Evolutionary conservation across 345 rosid genomes (phyloP), one percentile per base, ranked within the genome.

Genomic region (Heritiera littoralis): DNA sequence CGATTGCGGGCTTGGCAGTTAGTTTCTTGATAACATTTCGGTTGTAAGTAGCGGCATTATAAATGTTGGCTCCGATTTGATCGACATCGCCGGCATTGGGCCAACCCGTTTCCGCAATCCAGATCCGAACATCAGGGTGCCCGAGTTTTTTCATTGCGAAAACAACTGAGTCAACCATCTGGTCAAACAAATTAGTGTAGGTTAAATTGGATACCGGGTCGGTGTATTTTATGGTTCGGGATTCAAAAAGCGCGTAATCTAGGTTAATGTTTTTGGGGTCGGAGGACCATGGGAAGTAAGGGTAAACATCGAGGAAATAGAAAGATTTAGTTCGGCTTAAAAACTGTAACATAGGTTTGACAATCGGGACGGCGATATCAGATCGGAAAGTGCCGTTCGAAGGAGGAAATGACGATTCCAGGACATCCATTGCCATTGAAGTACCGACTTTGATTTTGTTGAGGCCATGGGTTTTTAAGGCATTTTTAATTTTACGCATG

Each of bases 61-160:
- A 82, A 35, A 94, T 67, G 76, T 92, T 96, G 12, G 93, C 91
- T 81, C 99, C 99, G 55, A 94, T 91, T 76, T 96, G 99, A 66
- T 96, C 99, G 65, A 82, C 72, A 56, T 96, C 97, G 10, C 99
- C 99, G 23, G 40, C 88, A n/a, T 85, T 96, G 46, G 99, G 99
- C 99, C 99, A 94, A 55, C 98, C 99, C 70, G 99, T 96, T 84
- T 96, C 99, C 0, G 97, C 97, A n/a, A 96, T 88, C 80, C 88
- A 94, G 78, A 96, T 80, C 80, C 97, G 91, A 72, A 94, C 74
- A 74, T 89, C 84, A 56, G 90, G 88, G 76, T 87, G 90, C 60
- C 97, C 99, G 79, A 91, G 80, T 0, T 90, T 86, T 72, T 87
- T 87, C 97, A 92, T 92, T 2, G 97, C 99, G 81, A 91, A 96